Evolutionary conservation across 2,329 filamentous ascomycete genomes (phyloP).

Genomic region (Colletotrichum sp.): DNA sequence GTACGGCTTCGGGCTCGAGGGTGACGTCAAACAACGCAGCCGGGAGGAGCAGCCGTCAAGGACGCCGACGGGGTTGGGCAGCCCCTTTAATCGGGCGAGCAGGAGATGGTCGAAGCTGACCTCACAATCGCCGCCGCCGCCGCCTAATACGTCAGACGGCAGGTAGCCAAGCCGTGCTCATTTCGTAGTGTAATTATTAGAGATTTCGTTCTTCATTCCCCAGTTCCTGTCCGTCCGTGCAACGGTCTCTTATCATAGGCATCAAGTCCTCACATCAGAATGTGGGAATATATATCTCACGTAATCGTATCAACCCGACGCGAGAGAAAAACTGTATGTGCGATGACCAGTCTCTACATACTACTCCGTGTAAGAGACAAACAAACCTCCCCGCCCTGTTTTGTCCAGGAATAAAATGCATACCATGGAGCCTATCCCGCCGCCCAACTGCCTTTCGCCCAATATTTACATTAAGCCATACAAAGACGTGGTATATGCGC

Average conservation of each 20-base stretch:
- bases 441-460: background rate
- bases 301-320: background rate
- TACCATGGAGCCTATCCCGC: background rate
- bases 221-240: background rate
- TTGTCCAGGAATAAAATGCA: background rate
- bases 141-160: background rate
- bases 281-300: background rate
- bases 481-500: conserved; percentile 16
- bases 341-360: background rate
- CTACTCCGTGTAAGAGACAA: background rate
- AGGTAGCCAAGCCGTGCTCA: background rate
- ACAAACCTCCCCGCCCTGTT: background rate
- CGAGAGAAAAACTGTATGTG: background rate
- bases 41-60: background rate
- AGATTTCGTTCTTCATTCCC: background rate
- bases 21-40: conserved; percentile 27
- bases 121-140: background rate
- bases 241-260: background rate
- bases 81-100: conserved; percentile 3
- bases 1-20: conserved; percentile 34
- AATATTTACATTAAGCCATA: conserved; percentile 19
- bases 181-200: background rate
- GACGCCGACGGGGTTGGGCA: conserved; percentile 3
- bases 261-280: background rate
- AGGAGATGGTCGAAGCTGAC: conserved; percentile 13